phyloP scores from a whole-genome alignment of 805 yeast genomes.

The Ogataea paradorogensis region DNA sequence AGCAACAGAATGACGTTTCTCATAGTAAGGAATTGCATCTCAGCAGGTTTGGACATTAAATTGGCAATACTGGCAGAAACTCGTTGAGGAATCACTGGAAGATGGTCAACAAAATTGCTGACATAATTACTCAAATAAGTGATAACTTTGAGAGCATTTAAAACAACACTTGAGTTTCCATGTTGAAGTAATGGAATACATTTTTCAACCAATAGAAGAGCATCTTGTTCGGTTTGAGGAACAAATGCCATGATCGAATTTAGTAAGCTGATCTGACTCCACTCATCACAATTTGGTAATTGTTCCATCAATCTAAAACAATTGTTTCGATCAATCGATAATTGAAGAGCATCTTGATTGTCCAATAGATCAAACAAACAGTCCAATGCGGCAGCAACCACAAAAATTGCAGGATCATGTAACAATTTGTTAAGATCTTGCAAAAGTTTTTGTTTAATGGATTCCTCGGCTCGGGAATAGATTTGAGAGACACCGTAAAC shows the following conservation, averaged over 20 bases:
- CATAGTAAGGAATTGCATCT: conserved; percentile 76
- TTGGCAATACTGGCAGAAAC: conserved; percentile 69
- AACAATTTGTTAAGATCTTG: conserved; percentile 49
- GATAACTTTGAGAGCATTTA: conserved; percentile 71
- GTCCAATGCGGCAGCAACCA: conserved; percentile 71
- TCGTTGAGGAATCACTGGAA: conserved; percentile 53
- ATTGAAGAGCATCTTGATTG: conserved; percentile 43
- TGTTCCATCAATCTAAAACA: conserved; percentile 42
- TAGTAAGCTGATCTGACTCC: conserved; percentile 71
- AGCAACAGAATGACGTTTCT: conserved; percentile 77
- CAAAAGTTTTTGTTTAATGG: conserved; percentile 42
- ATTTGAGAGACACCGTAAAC: conserved; percentile 66
- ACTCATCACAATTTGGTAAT: conserved; percentile 51
- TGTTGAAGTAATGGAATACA: conserved; percentile 73
- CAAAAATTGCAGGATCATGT: conserved; percentile 54
- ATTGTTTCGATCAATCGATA: conserved; percentile 51
- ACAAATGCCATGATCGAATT: conserved; percentile 64
- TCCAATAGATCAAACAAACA: conserved; percentile 66
- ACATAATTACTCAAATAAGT: conserved; percentile 74
- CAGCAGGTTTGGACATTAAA: conserved; percentile 71
- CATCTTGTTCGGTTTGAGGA: conserved; percentile 68
- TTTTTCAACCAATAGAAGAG: conserved; percentile 60
- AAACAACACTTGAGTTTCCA: conserved; percentile 74
- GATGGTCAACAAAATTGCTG: conserved; percentile 48
- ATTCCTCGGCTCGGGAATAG: conserved; percentile 53